A percentile compares a stretch with the other conserved stretches of the same genome.
These are phyloP conservation scores for Gautieria morchelliformis DNA, from an alignment of 768 basidiomycete genomes.

Conservation along the genomic window DNA sequence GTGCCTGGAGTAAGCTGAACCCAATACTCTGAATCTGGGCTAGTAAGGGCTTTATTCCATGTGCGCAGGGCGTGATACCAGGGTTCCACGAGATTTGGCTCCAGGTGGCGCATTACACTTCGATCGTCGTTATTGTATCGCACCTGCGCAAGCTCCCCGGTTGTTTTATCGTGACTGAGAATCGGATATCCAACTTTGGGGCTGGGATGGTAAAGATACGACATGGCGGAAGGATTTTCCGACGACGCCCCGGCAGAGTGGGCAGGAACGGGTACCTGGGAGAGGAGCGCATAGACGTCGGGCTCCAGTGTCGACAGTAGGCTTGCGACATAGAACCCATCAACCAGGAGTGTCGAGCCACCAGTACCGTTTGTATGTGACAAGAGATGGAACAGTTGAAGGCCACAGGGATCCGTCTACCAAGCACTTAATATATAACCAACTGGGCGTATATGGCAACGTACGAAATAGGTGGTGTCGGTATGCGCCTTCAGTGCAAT, in stretches of 20 bases:
- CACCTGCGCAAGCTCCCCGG: conserved; percentile 61
- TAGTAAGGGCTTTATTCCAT: conserved; percentile 71
- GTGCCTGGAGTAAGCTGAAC: conserved; percentile 82
- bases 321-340: conserved; percentile 88
- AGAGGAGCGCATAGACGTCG: conserved; percentile 57
- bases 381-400: conserved; percentile 92
- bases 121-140: conserved; percentile 95
- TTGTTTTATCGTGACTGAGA: conserved; percentile 51
- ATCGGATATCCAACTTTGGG: conserved; percentile 60
- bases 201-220: conserved; percentile 41
- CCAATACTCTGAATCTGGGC: conserved; percentile 86
- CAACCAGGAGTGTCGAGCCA: conserved; percentile 86
- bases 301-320: conserved; percentile 68
- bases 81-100: conserved; percentile 52
- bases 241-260: conserved; percentile 80
- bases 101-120: conserved; percentile 61
- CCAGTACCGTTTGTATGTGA: conserved; percentile 75
- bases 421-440: background rate
- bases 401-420: conserved; percentile 88
- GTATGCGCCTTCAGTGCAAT: conserved; percentile 81
- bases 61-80: conserved; percentile 81
- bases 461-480: conserved; percentile 63
- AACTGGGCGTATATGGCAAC: conserved; percentile 13
- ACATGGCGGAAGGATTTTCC: conserved; percentile 11
- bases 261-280: conserved; percentile 58